Evolutionary conservation across 768 basidiomycete species (phyloP).

Genomic region (Myochromella boudieri): DNA sequence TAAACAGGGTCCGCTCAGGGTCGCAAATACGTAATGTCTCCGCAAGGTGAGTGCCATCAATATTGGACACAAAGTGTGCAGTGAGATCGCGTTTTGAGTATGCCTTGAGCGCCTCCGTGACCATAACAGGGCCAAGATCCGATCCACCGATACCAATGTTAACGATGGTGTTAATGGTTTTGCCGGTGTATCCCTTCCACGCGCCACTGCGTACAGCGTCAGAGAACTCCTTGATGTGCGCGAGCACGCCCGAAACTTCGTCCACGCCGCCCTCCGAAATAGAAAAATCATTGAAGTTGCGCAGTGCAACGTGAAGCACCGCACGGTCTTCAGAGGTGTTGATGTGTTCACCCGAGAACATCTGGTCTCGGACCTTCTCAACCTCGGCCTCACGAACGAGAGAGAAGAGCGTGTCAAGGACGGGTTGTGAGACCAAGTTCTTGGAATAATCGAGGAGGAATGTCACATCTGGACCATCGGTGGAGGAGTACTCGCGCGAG

Average conservation of each 20-base stretch:
- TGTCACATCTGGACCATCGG: conserved; percentile 65
- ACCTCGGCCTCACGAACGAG: conserved; percentile 87
- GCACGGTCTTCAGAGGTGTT: conserved; percentile 98
- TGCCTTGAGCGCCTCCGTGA: conserved; percentile 93
- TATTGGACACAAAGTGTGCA: conserved; percentile 92
- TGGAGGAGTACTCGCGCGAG: conserved; percentile 71
- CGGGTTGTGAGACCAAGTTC: conserved; percentile 87
- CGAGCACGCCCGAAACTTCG: conserved; percentile 80
- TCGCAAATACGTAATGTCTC: conserved; percentile 82
- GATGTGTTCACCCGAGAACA: conserved; percentile 96
- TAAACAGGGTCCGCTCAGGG: conserved; percentile 93
- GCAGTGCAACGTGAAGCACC: conserved; percentile 91
- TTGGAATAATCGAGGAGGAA: conserved; percentile 97
- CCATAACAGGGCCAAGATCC: conserved; percentile 98
- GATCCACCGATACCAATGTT: conserved; percentile 99
- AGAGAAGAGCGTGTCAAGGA: conserved; percentile 72
- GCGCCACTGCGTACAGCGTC: conserved; percentile 80
- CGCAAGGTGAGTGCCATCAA: conserved; percentile 96
- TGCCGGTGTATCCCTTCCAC: conserved; percentile 98
- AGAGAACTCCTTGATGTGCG: conserved; percentile 90
- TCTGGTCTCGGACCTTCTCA: conserved; percentile 82
- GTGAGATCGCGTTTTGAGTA: conserved; percentile 89
- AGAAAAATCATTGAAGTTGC: conserved; percentile 73
- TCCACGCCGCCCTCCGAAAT: conserved; percentile 80
- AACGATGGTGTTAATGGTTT: conserved; percentile 90